A percentile compares a stretch with the other conserved stretches of the same genome.
Evolutionary conservation across 169 alveolate species (phyloP).

Genomic region (Plasmodium sp.): DNA sequence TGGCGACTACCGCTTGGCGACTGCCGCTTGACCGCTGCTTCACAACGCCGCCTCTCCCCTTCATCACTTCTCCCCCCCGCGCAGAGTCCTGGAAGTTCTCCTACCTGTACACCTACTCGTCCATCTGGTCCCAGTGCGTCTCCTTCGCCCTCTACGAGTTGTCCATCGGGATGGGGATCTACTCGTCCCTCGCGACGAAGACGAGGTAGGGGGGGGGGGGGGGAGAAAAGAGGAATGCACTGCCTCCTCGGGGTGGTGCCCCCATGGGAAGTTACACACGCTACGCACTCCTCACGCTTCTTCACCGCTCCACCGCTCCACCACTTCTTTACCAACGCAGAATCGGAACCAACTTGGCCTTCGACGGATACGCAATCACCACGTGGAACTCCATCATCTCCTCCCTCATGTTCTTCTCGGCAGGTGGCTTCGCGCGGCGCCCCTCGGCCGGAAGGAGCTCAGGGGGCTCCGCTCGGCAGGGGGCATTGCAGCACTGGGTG

Average conservation of each 20-base stretch:
- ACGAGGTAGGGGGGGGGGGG: constrained; percentile 29
- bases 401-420: constrained; percentile 59
- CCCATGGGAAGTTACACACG: background rate
- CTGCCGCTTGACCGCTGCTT: background rate
- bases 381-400: constrained; percentile 55
- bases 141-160: constrained; percentile 82
- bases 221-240: background rate
- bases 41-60: background rate
- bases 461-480: background rate
- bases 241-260: background rate
- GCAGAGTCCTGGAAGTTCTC: constrained; percentile 65
- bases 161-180: constrained; percentile 83
- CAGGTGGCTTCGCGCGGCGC: background rate
- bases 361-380: constrained; percentile 62
- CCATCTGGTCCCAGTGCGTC: constrained; percentile 84
- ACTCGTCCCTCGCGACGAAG: constrained; percentile 81
- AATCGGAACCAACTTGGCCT: constrained; percentile 57
- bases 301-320: background rate
- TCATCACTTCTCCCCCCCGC: background rate
- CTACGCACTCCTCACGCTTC: background rate
- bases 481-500: background rate
- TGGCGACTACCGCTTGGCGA: background rate
- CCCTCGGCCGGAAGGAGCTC: background rate
- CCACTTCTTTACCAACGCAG: background rate
- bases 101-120: constrained; percentile 73